phyloP scores from a whole-genome alignment of 768 basidiomycete species.

The Phlebiopsis flavidoalba region DNA sequence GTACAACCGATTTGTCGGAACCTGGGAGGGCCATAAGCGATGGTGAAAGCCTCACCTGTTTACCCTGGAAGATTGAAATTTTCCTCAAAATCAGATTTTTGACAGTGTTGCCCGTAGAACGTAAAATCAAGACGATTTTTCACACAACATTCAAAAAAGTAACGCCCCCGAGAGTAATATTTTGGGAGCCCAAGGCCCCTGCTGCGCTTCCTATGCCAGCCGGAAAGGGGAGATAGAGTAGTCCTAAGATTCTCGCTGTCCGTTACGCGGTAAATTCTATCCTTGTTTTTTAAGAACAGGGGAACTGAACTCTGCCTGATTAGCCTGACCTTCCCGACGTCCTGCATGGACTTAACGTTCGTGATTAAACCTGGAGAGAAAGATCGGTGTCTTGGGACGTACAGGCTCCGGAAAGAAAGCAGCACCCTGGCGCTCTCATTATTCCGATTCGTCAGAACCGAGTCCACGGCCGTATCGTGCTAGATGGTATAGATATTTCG shows the following conservation, averaged over 20 bases:
- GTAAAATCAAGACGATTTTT: no score
- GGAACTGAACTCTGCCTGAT: not conserved
- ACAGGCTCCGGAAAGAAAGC: constrained; percentile 70
- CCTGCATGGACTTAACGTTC: constrained; percentile 73
- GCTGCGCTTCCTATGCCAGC: constrained; percentile 81
- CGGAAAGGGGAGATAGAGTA: constrained; percentile 59
- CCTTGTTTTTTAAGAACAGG: not conserved
- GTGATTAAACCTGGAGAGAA: constrained; percentile 72
- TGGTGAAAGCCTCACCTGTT: constrained; percentile 43
- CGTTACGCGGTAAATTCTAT: constrained; percentile 63
- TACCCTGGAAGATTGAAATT: not conserved
- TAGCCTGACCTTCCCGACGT: constrained; percentile 89
- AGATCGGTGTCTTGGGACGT: constrained; percentile 68
- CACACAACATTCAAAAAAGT: constrained; percentile 91
- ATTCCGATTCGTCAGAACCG: constrained; percentile 86
- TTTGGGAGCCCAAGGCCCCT: constrained; percentile 78
- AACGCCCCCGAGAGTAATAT: constrained; percentile 73
- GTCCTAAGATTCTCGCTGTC: constrained; percentile 71
- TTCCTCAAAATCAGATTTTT: constrained; percentile 46
- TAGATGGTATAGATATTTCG: constrained; percentile 77
- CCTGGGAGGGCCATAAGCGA: constrained; percentile 90
- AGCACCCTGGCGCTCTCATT: constrained; percentile 78
- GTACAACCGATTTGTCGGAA: constrained; percentile 82
- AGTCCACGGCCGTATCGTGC: constrained; percentile 64
- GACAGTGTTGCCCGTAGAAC: no score